Evolutionary conservation across 331 rosid genomes (phyloP), one percentile per base, ranked within the genome.

Genomic region (Cydonia oblonga): DNA sequence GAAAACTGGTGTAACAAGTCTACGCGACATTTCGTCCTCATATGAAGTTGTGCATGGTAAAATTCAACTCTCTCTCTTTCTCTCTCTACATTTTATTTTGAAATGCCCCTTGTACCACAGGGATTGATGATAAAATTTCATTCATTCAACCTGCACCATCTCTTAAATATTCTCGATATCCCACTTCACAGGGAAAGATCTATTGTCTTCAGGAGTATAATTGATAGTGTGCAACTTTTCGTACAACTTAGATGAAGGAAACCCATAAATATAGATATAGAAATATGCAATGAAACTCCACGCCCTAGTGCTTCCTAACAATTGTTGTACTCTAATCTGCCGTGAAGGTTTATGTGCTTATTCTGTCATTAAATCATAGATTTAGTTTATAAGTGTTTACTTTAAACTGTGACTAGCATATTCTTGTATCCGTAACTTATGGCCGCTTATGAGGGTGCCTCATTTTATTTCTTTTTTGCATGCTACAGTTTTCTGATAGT

Each of bases 1-100:
- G 35, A 95, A 91, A 88, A 85, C 84, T 71, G 89, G 99, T 42
- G 99, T 87, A 56, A 90, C 93, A 57, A 92, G 93, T 70, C 82
- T 95, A 23, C 90, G 99, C 44, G 90, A 67, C 78, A 91, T 82
- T 79, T 84, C 99, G 35, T 84, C 99, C 10, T 90, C 99, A 52
- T 84, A 90, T 80, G 99, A 95, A 74, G 88, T 65, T 73, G 96
- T 85, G 72, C 99, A 88, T 91, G 99, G 99, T 95, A 62, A 35
- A 64, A 57, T 32, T n/a, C 18, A 53, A 20, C 42, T 38, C 42
- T 38, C 42, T 9, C 42, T 35, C 57, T 51, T 23, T 52, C 60
- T 20, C 14, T 54, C 28, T 3, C 61, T 56, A 23, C 28, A 56
- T 56, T 13, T 56, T 56, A 22, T 23, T 54, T 56, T 56, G 61